Conservation (phyloP, 2,329 filamentous ascomycete genomes). For the Tolypocladium ovalisporum region DNA sequence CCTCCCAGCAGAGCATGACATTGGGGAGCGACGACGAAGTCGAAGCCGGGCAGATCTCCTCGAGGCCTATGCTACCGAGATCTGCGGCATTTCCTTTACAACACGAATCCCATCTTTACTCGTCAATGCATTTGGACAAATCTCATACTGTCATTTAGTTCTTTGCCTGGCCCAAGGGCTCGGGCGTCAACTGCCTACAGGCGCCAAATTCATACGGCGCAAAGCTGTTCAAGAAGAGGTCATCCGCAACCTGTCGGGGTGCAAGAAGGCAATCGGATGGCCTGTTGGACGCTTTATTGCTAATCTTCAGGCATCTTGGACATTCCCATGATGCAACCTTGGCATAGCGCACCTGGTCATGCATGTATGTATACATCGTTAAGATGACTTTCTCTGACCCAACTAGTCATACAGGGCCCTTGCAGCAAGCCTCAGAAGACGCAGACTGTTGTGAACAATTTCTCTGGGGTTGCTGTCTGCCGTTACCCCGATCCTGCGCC, state of each 20-base stretch:
- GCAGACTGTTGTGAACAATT: no score
- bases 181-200: slow-evolving; percentile 5
- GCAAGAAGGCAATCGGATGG: slow-evolving; percentile 25
- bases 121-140: slow-evolving; percentile 37
- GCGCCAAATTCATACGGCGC: slow-evolving; percentile 17
- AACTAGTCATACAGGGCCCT: no score
- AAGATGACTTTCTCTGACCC: no score
- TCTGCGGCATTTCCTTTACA: slow-evolving; percentile 34
- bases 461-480: no score
- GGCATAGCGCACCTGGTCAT: no score
- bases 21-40: neutral
- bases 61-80: slow-evolving; percentile 21
- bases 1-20: neutral
- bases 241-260: slow-evolving; percentile 19
- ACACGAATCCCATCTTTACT: slow-evolving; percentile 28
- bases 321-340: neutral
- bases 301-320: slow-evolving; percentile 18
- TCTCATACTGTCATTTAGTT: slow-evolving; percentile 10
- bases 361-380: no score
- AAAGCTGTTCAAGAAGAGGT: slow-evolving; percentile 19
- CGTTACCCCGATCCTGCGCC: no score
- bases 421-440: no score
- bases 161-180: no score
- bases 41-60: slow-evolving; percentile 14
- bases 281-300: slow-evolving; percentile 23